Evolutionary conservation across 768 basidiomycete genomes (phyloP), one percentile per base, ranked within the genome.

Genomic region (Amyloporia xantha): DNA sequence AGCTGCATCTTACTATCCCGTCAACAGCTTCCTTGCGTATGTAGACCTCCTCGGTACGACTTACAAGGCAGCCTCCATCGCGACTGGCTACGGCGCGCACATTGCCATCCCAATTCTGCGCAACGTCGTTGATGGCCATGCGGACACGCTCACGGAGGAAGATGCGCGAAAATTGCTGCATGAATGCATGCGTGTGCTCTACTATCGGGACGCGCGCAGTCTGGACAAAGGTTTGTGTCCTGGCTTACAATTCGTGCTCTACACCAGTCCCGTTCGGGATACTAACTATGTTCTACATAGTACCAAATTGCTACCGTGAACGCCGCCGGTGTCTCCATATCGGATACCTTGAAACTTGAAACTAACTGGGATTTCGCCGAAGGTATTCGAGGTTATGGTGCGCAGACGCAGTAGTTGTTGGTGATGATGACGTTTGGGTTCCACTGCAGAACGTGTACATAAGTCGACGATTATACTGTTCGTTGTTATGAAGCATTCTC

Each of bases 11-110:
- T 26, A 12, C 13, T 25, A 33, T 12, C 1, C 25, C 26, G n/a
- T 10, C 27, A 30, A 2, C 59, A 96, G 93, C 19, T 97, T 96
- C 76, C 70, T 98, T 41, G 82, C 91, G 5, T 97, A 84, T 61
- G 94, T 99, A 40, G 95, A 99, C 66, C 75, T 98, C 5, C 75
- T 95, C 19, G 96, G 95, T n/a, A 95, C 92, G 23, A 99, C 96
- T 0, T 98, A 98, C 66, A 77, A 86, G 7, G 82, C 95, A 2
- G 84, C 92, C 12, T 93, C 93, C 4, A 78, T 99, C 19, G 96
- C 94, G 2, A 97, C 96, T 0, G 95, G 96, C 0, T 96, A 90
- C 66, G 96, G 95, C 12, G 77, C 84, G 5, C 84, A 93, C 66
- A 87, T 99, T 46, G 96, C 96, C 5, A 86, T 91, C 58, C 96